Conservation (phyloP, 306 rosid species). For the Trichosanthes truncata region DNA sequence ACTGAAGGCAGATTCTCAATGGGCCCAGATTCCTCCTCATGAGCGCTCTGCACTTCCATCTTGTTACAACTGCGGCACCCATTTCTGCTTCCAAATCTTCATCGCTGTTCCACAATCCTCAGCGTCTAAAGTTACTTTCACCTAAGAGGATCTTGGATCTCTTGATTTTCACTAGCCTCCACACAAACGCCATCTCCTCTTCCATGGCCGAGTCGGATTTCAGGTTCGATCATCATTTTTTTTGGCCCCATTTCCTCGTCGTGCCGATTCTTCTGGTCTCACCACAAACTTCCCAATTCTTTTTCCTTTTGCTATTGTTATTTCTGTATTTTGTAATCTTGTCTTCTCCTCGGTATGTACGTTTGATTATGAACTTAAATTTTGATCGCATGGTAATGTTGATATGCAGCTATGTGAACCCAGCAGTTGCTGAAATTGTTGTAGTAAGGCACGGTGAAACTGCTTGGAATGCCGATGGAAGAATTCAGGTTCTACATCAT, state of each 20-base stretch:
- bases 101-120: background rate
- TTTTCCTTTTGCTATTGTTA: background rate
- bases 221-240: slow-evolving; percentile 32
- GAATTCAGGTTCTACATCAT: slow-evolving; percentile 53
- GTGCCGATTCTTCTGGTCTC: background rate
- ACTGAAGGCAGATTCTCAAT: background rate
- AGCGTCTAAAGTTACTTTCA: background rate
- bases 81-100: background rate
- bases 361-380: background rate
- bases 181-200: slow-evolving; percentile 20
- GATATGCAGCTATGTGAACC: slow-evolving; percentile 26
- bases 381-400: slow-evolving; percentile 14
- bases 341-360: background rate
- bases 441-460: slow-evolving; percentile 93
- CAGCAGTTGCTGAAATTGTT: slow-evolving; percentile 56
- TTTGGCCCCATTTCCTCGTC: background rate
- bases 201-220: slow-evolving; percentile 29
- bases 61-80: background rate
- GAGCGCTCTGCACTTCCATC: background rate
- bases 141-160: background rate
- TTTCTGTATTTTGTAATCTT: background rate
- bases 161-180: background rate
- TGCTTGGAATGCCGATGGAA: slow-evolving; percentile 66
- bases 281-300: no score
- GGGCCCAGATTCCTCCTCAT: background rate